Base-by-base conservation (phyloP, 306 rosid species). In the Gastrolobium bilobum region DNA sequence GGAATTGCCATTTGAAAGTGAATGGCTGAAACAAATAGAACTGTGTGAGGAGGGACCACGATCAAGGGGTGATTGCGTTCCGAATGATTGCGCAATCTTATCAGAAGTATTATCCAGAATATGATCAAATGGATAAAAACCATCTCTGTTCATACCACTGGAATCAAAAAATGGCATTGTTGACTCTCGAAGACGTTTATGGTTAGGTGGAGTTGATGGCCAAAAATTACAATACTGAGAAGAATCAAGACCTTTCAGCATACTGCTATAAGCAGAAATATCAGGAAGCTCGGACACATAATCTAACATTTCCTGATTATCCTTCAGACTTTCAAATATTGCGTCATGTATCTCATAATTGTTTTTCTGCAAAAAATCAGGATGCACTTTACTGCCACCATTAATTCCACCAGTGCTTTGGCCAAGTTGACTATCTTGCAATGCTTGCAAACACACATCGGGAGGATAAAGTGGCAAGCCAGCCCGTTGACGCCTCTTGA, bases 401-500 rank as follows among this genome's bases (percentile, higher is more conserved):
- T 81, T 69, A 74, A 80, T 71, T 72, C 87, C 90, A 66, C 75
- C 86, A 40, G 83, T 33, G 82, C 73, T 83, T 74, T 79, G 92
- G 74, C 74, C 85, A 72, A 66, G 85, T 34, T 85, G 96, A 78
- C 68, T 83, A 77, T 82, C 90, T 75, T 90, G 91, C 9, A 67
- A 68, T 64, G 86, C 88, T 83, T 82, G 88, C 76, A 86, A 44
- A 83, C 86, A 77, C 78, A 96, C 77, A 66, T 90, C 98, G n/a
- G 94, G 90, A 54, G 98, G 99, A 84, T 96, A 93, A 68, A 96
- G 88, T 66, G 99, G 94, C 78, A 93, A 86, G 68, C 98, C 98
- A 81, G 97, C 96, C 70, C 99, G 90, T 71, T 91, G 94, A 56
- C 91, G 90, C 76, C 98, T 87, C 88, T 96, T 96, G 68, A 90